Percentiles rank a stretch among this genome's conserved stretches.
Evolutionary conservation across 2,329 filamentous ascomycete species (phyloP).

Genomic region (Alternaria panax): DNA sequence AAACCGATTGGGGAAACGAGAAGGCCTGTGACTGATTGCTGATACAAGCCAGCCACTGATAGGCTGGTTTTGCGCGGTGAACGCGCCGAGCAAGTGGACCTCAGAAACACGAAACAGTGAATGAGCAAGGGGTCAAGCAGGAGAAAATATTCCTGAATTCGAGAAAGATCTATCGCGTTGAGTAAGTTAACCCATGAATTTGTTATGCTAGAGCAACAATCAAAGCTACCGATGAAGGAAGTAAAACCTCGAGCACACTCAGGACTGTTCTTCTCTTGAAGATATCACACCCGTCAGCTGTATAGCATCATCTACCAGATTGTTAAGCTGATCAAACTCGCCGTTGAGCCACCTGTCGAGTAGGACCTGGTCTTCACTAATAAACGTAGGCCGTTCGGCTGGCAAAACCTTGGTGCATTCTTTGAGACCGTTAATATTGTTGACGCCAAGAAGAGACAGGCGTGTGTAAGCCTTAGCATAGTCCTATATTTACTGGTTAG

Average conservation of each 20-base stretch:
- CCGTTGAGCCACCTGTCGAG: conserved; percentile 44
- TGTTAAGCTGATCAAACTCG: conserved; percentile 44
- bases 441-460: conserved; percentile 63
- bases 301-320: conserved; percentile 45
- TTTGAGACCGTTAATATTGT: conserved; percentile 63
- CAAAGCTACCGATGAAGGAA: background rate
- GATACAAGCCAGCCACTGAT: background rate
- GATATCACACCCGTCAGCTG: conserved; percentile 40
- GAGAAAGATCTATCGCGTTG: background rate
- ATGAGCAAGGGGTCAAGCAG: background rate
- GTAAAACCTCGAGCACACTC: background rate
- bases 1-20: background rate
- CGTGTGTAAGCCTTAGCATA: conserved; percentile 63
- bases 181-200: background rate
- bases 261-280: background rate
- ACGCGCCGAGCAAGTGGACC: background rate
- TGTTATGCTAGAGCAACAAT: background rate
- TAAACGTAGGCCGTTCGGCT: conserved; percentile 29
- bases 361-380: conserved; percentile 36
- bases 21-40: background rate
- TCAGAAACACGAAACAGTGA: background rate
- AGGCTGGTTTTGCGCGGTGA: background rate
- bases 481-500: conserved; percentile 40
- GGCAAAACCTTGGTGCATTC: conserved; percentile 64
- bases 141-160: background rate